A percentile compares a stretch with the other conserved stretches of the same genome.
Conservation (phyloP, 768 basidiomycete species). For the Termitomyces sp. region DNA sequence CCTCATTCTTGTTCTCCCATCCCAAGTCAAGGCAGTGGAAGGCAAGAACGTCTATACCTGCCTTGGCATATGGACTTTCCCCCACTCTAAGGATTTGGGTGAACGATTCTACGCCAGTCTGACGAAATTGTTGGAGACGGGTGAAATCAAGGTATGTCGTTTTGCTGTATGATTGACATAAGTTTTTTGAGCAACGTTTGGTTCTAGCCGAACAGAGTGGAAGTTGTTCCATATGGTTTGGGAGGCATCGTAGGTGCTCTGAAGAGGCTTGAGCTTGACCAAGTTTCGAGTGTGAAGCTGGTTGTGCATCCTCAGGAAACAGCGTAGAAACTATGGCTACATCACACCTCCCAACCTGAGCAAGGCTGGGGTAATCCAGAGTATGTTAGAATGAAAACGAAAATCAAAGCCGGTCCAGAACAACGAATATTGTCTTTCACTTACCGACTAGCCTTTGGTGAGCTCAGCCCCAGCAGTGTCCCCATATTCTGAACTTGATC, state of each 20-base stretch:
- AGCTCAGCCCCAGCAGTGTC: too few species aligned
- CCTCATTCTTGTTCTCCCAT: conserved; percentile 19
- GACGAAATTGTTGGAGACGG: conserved; percentile 10
- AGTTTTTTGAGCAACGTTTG: neutral
- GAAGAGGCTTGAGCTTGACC: conserved; percentile 24
- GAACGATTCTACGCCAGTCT: conserved; percentile 11
- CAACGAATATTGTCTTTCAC: too few species aligned
- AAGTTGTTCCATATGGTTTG: conserved; percentile 37
- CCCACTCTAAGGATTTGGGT: conserved; percentile 7
- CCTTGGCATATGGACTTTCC: conserved; percentile 3
- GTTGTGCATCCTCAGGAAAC: conserved; percentile 36
- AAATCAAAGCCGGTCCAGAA: too few species aligned
- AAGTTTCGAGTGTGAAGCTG: conserved; percentile 39
- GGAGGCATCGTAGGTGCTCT: conserved; percentile 30
- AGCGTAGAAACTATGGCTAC: conserved; percentile 2
- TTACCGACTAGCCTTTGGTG: too few species aligned
- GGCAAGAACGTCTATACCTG: conserved; percentile 10
- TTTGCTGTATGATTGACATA: neutral
- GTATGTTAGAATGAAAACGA: too few species aligned
- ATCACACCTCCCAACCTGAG: too few species aligned
- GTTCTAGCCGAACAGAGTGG: conserved; percentile 30
- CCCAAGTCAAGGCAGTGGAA: conserved; percentile 14
- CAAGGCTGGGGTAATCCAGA: neutral
- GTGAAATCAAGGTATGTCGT: conserved; percentile 2
- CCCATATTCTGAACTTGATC: too few species aligned